Evolutionary conservation across 352 stramenopile genomes (phyloP), one percentile per base, ranked within the genome.

Genomic region (Phytopythium sindhum): DNA sequence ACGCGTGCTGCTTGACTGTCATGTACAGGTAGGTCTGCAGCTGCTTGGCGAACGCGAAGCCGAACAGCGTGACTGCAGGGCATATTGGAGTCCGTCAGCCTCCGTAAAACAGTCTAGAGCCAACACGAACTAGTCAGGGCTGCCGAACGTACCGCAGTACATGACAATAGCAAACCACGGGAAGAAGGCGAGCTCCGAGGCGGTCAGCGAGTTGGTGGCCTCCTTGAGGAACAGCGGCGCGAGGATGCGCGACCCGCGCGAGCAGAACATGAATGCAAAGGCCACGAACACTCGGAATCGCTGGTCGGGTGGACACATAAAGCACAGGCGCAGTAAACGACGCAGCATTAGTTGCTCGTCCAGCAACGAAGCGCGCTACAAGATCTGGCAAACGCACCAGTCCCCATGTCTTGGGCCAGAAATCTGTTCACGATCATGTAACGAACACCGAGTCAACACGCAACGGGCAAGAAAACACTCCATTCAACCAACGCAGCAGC

Each of bases 1-100:
- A 99, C 15, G 96, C 97, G 53, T 97, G 88, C 73, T 99, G 96
- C 74, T 98, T 98, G 39, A 99, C 96, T 24, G 88, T 91, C 75
- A 96, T 89, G 68, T 95, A 96, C 42, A 98, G 70, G 26, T 98
- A 89, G 24, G 77, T 94, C 64, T 99, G 96, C 54, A 91, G 65
- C 70, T 99, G 96, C 72, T 98, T 98, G 51, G 97, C 86, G n/a
- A 81, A 78, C 3, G 87, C 86, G 41, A 90, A 93, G 8, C 73
- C 65, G 64, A 93, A 91, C 15, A 86, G 66, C 48, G 74, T 75
- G 31, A 80, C 79, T 85, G 10, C 35, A 28, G 6, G 26, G 59
- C 1, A 29, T 45, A 50, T 33, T 12, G 19, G 6, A 48, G 45
- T 24, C 23, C 9, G 45, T 26, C 41, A 26, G 50, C 21, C 31